Evolutionary conservation across 1,139 yeast species (phyloP), one percentile per base, ranked within the genome.

Genomic region (Komagataea norvegica): DNA sequence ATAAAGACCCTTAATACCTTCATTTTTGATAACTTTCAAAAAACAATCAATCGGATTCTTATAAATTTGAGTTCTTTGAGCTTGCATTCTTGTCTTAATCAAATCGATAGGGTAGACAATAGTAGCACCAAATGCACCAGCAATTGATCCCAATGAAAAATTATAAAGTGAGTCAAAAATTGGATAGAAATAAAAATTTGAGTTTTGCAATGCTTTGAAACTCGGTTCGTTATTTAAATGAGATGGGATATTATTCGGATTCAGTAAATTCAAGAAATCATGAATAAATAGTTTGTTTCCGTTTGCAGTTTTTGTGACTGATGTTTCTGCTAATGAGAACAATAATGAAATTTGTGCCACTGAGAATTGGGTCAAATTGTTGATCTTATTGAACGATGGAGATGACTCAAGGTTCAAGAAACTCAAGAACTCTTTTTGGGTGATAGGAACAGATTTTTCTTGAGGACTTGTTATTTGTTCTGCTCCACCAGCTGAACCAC

Each of bases 81-180:
- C 95, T 65, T 91, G 98, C 95, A 91, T 87, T 61, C 97, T 77
- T 4, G 98, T 91, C 67, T 91, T 91, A 49, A 91, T 91, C 60
- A 91, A 72, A 65, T 91, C 98, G 52, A 91, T 91, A 31, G 98
- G 98, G 59, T 91, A 91, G 31, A 91, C 98, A n/a, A 84, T 88
- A 8, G 96, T 86, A 19, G 98, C 97, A 50, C 98, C 98, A 62
- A 91, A 80, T 56, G 96, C 94, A 44, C 98, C 98, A 25, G 98
- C 97, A 38, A 89, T 72, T 4, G 96, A 88, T 21, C 98, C 98
- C 45, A 91, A 68, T 34, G 85, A 68, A 62, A 91, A 91, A 44
- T 94, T 88, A 64, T 89, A 87, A 38, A 81, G 72, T 4, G 96
- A 86, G 57, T 86, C 95, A 55, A 87, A 83, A 39, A 91, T 70